Evolutionary conservation across 306 rosid species (phyloP).

Genomic region (Vigna reflexopilosa): DNA sequence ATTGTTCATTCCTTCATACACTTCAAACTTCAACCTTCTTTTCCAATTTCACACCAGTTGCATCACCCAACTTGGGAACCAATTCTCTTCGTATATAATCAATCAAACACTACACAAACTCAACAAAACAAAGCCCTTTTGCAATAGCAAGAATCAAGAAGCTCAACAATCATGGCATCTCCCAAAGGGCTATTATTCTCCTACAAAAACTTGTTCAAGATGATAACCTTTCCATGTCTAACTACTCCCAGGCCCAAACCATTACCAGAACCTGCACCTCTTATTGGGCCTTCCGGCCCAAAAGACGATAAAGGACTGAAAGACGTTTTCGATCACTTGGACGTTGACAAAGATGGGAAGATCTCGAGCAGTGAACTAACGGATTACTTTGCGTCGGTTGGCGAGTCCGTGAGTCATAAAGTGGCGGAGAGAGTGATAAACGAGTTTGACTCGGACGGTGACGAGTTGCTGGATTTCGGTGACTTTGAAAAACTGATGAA

Average conservation of each 20-base stretch:
- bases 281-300: background rate
- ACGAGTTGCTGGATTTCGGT: slow-evolving; percentile 51
- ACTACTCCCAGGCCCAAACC: slow-evolving; percentile 22
- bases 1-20: background rate
- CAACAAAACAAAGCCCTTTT: background rate
- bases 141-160: background rate
- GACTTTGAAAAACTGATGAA: slow-evolving; percentile 53
- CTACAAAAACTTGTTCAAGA: slow-evolving; percentile 32
- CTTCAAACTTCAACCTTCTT: background rate
- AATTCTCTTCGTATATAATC: background rate
- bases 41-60: background rate
- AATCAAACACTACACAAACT: background rate
- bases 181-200: slow-evolving; percentile 42
- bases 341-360: slow-evolving; percentile 61
- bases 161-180: slow-evolving; percentile 18
- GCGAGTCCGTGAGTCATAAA: slow-evolving; percentile 48
- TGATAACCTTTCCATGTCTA: slow-evolving; percentile 43
- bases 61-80: background rate
- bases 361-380: slow-evolving; percentile 57
- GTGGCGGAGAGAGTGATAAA: slow-evolving; percentile 50
- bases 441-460: slow-evolving; percentile 58
- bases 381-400: slow-evolving; percentile 54
- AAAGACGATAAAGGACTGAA: slow-evolving; percentile 34
- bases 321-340: slow-evolving; percentile 59
- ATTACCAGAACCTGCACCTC: background rate